phyloP scores from a whole-genome alignment of 768 basidiomycete genomes.

The Xerocomus spinulosus region DNA sequence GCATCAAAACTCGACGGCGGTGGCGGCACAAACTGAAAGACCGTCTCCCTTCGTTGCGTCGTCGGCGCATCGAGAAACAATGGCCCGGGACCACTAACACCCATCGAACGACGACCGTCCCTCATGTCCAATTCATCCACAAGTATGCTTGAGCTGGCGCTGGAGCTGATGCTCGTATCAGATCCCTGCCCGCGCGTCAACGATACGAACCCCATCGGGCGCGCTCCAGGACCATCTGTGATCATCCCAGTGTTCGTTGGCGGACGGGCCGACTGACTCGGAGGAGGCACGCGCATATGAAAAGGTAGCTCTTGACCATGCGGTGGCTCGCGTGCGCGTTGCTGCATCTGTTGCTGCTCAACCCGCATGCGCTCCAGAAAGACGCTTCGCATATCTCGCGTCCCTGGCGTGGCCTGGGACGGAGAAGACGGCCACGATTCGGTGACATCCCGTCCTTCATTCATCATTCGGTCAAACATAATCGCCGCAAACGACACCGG shows the following conservation, averaged over 20 bases:
- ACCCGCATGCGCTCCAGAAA: slow-evolving; percentile 16
- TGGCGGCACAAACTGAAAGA: slow-evolving; percentile 10
- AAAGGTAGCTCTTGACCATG: slow-evolving; percentile 1
- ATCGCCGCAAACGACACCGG: slow-evolving; percentile 16
- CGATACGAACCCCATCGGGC: slow-evolving; percentile 14
- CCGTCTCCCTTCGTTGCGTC: slow-evolving; percentile 9
- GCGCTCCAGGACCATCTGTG: slow-evolving; percentile 11
- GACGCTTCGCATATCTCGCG: slow-evolving; percentile 4
- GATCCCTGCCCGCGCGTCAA: slow-evolving; percentile 15
- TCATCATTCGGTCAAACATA: slow-evolving; percentile 18
- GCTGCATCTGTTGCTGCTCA: slow-evolving; percentile 11
- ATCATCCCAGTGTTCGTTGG: not conserved
- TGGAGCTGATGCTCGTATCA: slow-evolving; percentile 14
- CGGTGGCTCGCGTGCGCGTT: slow-evolving; percentile 2
- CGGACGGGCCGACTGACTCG: slow-evolving; percentile 10
- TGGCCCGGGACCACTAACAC: not conserved
- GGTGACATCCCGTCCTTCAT: slow-evolving; percentile 10
- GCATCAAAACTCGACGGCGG: slow-evolving; percentile 8
- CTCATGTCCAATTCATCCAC: slow-evolving; percentile 9
- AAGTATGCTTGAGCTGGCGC: slow-evolving; percentile 8
- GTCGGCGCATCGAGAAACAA: slow-evolving; percentile 8
- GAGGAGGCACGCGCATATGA: slow-evolving; percentile 8
- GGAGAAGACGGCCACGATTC: slow-evolving; percentile 7
- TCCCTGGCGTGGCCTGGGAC: not conserved
- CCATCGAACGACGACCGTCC: slow-evolving; percentile 10